A percentile compares a stretch with the other conserved stretches of the same genome.
phyloP scores from a whole-genome alignment of 2,329 filamentous ascomycete species.

The Aspergillus fumigatiaffinis region DNA sequence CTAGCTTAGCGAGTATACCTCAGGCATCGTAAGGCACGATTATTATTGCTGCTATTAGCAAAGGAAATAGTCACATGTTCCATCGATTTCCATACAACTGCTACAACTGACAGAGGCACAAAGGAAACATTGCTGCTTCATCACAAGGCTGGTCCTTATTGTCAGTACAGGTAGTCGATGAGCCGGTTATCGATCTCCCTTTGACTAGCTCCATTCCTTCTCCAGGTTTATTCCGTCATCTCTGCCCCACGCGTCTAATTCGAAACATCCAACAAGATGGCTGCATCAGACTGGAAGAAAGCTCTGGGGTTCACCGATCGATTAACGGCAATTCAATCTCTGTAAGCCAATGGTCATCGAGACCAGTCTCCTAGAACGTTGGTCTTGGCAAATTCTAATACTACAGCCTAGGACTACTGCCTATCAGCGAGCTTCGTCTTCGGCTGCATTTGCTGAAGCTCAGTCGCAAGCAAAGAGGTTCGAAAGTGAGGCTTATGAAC shows the following conservation, averaged over 20 bases:
- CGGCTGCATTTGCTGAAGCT: slow-evolving; percentile 45
- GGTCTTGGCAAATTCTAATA: slow-evolving; percentile 10
- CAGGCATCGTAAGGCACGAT: not conserved
- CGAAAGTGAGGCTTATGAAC: slow-evolving; percentile 50
- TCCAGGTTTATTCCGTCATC: slow-evolving; percentile 17
- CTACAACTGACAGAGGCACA: slow-evolving; percentile 1
- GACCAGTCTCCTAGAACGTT: not conserved
- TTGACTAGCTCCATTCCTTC: not conserved
- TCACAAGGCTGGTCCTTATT: not conserved
- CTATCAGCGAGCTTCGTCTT: slow-evolving; percentile 44
- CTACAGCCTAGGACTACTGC: slow-evolving; percentile 42
- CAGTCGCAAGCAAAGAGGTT: slow-evolving; percentile 59
- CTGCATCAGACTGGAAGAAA: slow-evolving; percentile 45
- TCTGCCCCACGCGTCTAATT: slow-evolving; percentile 15
- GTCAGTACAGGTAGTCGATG: not conserved
- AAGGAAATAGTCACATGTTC: not conserved
- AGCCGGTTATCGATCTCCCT: not conserved
- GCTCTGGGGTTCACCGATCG: slow-evolving; percentile 57
- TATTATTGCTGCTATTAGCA: not conserved
- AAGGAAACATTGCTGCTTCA: not conserved
- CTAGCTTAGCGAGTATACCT: not conserved
- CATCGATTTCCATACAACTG: not conserved
- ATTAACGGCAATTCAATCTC: slow-evolving; percentile 59
- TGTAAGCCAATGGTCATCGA: slow-evolving; percentile 46
- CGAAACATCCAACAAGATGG: slow-evolving; percentile 35